Percentiles rank a stretch among this genome's conserved stretches.
Conservation (phyloP, 805 yeast species). For the Maudiozyma turicensis region DNA sequence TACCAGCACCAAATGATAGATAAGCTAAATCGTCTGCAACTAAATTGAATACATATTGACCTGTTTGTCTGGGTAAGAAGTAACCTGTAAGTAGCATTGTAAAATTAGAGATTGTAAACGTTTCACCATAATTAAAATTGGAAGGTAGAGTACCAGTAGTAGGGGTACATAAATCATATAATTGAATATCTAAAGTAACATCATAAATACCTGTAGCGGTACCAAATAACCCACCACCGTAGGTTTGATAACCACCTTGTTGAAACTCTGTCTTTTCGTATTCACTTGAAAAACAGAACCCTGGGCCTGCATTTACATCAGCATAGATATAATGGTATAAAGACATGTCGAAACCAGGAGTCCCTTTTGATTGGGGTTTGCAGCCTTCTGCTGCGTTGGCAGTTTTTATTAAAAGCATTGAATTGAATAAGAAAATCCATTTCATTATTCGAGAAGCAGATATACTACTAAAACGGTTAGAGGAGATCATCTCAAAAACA, state of each 20-base stretch:
- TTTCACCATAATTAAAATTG: background rate
- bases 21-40: constrained; percentile 26
- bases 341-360: background rate
- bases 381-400: background rate
- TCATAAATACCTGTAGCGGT: background rate
- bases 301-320: background rate
- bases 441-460: no score
- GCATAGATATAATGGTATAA: background rate
- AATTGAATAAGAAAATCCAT: no score
- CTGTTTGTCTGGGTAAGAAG: constrained; percentile 24
- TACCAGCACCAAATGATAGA: constrained; percentile 18
- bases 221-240: background rate
- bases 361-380: background rate
- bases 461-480: no score
- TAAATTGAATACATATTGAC: constrained; percentile 23
- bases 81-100: constrained; percentile 24
- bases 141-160: background rate
- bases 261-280: background rate
- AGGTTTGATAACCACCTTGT: background rate
- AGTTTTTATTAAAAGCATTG: no score
- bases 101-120: constrained; percentile 9
- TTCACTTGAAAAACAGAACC: background rate
- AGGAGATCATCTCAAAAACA: no score
- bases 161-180: background rate
- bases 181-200: background rate